These are phyloP conservation scores for Stentor coeruleus DNA, from an alignment of 73 alveolate species.

Conservation along the genomic window DNA sequence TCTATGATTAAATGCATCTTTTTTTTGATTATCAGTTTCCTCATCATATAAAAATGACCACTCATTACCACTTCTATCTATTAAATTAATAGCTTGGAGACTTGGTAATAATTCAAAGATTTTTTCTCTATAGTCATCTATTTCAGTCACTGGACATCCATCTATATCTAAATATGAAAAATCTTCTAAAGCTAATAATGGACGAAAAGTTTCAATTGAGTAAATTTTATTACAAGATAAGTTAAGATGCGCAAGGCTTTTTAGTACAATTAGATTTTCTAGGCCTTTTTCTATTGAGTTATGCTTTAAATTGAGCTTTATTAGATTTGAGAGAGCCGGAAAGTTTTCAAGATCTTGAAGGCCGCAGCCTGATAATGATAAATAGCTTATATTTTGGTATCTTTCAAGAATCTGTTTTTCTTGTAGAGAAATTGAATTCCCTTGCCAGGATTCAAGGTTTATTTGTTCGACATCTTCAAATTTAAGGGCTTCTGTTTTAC, in stretches of 20 bases:
- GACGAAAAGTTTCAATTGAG: slow-evolving; percentile 23
- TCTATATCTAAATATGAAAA: slow-evolving; percentile 30
- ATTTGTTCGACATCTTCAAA: slow-evolving; percentile 31
- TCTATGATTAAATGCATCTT: slow-evolving; percentile 22
- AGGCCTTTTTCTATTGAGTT: slow-evolving; percentile 33
- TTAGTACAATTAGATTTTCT: slow-evolving; percentile 14
- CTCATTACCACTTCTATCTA: slow-evolving; percentile 33
- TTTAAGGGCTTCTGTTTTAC: neutral
- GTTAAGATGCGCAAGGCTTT: slow-evolving; percentile 21
- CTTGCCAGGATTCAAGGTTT: slow-evolving; percentile 29
- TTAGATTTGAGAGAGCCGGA: slow-evolving; percentile 39
- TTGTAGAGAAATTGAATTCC: slow-evolving; percentile 23
- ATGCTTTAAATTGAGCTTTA: slow-evolving; percentile 32
- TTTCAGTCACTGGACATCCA: slow-evolving; percentile 34
- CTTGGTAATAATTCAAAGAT: slow-evolving; percentile 23
- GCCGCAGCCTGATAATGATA: slow-evolving; percentile 33
- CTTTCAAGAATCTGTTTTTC: slow-evolving; percentile 30
- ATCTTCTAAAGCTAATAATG: slow-evolving; percentile 21
- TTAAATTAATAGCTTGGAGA: slow-evolving; percentile 32
- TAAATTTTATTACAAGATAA: slow-evolving; percentile 33
- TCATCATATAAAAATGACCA: slow-evolving; percentile 32
- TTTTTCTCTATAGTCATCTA: slow-evolving; percentile 27
- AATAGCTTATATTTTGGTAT: slow-evolving; percentile 24
- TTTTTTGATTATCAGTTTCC: slow-evolving; percentile 30
- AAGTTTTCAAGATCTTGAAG: slow-evolving; percentile 35